phyloP scores from a whole-genome alignment of 1,284 basidiomycete species.

The Trichosporon inkin region DNA sequence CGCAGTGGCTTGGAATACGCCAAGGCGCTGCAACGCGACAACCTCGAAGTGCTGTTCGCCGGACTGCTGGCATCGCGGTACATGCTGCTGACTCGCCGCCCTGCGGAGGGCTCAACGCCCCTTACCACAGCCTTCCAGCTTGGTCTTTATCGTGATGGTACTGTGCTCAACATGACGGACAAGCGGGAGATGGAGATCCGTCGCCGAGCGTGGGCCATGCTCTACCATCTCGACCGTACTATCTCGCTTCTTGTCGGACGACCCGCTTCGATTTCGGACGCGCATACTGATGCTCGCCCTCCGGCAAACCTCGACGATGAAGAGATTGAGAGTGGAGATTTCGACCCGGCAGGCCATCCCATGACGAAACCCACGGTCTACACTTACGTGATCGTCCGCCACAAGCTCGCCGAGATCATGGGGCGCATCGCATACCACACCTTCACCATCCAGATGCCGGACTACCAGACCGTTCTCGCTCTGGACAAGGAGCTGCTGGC shows the following conservation, averaged over 20 bases:
- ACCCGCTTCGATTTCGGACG: constrained; percentile 50
- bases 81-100: constrained; percentile 51
- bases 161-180: constrained; percentile 48
- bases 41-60: constrained; percentile 51
- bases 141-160: constrained; percentile 52
- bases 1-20: constrained; percentile 50
- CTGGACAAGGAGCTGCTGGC: constrained; percentile 51
- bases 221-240: constrained; percentile 51
- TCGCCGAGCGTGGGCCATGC: constrained; percentile 49
- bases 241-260: constrained; percentile 51
- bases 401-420: constrained; percentile 51
- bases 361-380: constrained; percentile 49
- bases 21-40: constrained; percentile 51
- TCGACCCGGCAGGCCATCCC: constrained; percentile 49
- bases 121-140: constrained; percentile 51
- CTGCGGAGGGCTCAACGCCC: constrained; percentile 51
- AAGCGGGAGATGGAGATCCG: constrained; percentile 52
- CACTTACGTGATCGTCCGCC: constrained; percentile 49
- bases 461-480: constrained; percentile 50
- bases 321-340: constrained; percentile 49
- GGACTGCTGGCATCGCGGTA: constrained; percentile 51
- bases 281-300: constrained; percentile 50
- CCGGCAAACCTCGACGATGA: constrained; percentile 52
- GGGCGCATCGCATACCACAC: constrained; percentile 51
- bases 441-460: constrained; percentile 51